phyloP scores from a whole-genome alignment of 345 rosid species.

The Populus tremula region DNA sequence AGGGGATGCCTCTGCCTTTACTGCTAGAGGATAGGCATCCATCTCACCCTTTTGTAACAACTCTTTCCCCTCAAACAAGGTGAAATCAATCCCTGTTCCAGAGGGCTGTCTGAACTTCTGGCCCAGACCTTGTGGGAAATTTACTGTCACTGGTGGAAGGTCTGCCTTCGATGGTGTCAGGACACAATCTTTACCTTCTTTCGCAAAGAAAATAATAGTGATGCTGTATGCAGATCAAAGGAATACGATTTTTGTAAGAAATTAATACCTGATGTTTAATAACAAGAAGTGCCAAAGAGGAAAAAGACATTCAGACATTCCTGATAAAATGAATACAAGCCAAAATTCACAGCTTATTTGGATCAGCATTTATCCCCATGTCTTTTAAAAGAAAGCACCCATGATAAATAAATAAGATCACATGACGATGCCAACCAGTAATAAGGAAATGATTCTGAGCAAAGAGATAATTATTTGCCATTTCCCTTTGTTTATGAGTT shows the following conservation, averaged over 20 bases:
- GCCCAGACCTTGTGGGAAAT: conserved; percentile 79
- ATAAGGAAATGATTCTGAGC: neutral
- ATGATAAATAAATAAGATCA: neutral
- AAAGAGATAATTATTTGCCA: neutral
- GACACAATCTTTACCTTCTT: conserved; percentile 70
- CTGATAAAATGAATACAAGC: neutral
- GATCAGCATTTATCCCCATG: neutral
- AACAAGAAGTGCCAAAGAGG: neutral
- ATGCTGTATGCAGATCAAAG: conserved; percentile 49
- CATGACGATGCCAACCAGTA: neutral
- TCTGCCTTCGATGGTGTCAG: conserved; percentile 61
- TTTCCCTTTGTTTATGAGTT: neutral
- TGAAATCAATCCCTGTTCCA: conserved; percentile 78
- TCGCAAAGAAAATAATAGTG: conserved; percentile 76
- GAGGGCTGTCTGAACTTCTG: conserved; percentile 82
- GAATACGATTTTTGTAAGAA: conserved; percentile 6
- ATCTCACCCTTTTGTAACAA: conserved; percentile 33
- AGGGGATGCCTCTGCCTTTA: conserved; percentile 72
- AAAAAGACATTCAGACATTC: neutral
- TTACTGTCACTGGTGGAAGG: conserved; percentile 57
- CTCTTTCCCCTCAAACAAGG: conserved; percentile 63
- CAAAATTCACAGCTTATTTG: neutral
- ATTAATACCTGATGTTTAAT: neutral
- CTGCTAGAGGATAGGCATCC: conserved; percentile 69
- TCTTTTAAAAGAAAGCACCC: neutral